Base-by-base conservation (phyloP, 768 basidiomycete species). In the Hirschioporus abietinus region DNA sequence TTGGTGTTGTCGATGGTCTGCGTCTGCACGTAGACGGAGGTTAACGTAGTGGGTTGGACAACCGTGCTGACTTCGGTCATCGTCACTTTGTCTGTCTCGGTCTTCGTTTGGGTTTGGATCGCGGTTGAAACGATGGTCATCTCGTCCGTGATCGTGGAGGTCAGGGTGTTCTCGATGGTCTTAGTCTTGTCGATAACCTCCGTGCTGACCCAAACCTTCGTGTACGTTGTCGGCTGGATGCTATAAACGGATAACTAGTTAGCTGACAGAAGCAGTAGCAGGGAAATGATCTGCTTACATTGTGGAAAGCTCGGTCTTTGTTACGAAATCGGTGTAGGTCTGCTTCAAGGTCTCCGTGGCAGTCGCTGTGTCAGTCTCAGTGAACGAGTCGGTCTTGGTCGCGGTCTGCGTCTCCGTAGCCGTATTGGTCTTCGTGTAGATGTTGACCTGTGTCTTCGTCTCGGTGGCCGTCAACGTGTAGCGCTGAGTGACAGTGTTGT, bases 381-480 rank as follows among this genome's bases (percentile, higher is more conserved):
- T 84, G 3, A 66, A 67, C 30, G 52, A 63, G 58, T 76, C 72
- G 27, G 82, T 84, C 71, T 78, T 66, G 27, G 76, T 78, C 34
- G 70, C 71, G 35, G 76, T 78, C 62, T 72, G 66, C 17, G 76
- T 79, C 71, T 78, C 36, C 35, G 76, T 80, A 1, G 67, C 67
- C 35, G 66, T 66, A 52, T 70, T 67, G 27, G 78, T 79, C 75
- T 76, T 72, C 57, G 86, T 84, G 78, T 86, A 84, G 71, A 84
- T 74, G 71, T 84, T 82, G 71, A 82, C 78, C 73, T 81, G 76
- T 20, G 87, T 89, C 76, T 75, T 76, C 5, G 85, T 88, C 76
- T 86, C 82, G 36, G 88, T 89, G 15, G 85, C 84, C 66, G 88
- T 90, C 70, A 84, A 72, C 60, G 86, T 88, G 72, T 86, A 80